Conservation (phyloP, 2,329 filamentous ascomycete genomes). For the Samsoniella hepiali region DNA sequence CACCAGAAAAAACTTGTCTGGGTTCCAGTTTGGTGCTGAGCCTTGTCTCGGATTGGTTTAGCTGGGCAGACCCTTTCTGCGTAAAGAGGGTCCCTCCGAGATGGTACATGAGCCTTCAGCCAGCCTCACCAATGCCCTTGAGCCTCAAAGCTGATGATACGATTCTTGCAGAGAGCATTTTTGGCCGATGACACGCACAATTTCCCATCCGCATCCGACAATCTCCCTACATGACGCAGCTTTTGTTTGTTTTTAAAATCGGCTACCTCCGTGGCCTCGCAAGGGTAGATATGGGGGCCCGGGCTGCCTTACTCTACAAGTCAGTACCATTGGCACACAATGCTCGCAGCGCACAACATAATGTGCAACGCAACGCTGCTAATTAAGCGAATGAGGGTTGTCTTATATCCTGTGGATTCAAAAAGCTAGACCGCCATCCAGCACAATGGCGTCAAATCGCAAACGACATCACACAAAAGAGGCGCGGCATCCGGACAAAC, state of each 20-base stretch:
- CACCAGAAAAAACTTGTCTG: conserved; percentile 1
- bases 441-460: no score
- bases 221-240: background rate
- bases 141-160: background rate
- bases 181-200: no score
- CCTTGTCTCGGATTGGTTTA: conserved; percentile 13
- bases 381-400: no score
- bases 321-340: no score
- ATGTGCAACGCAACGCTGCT: no score
- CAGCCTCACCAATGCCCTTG: background rate
- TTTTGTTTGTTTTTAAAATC: background rate
- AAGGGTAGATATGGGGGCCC: background rate
- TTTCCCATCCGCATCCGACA: no score
- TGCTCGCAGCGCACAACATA: no score
- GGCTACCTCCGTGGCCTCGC: background rate
- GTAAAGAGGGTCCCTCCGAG: background rate
- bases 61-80: conserved; percentile 1
- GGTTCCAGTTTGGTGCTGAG: background rate
- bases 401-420: no score
- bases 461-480: no score
- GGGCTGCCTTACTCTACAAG: no score
- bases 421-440: no score
- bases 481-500: no score
- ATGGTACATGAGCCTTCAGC: background rate
- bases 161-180: background rate